Base-by-base conservation (phyloP, 148 eudicot genomes). In the Pouteria glomerata region DNA sequence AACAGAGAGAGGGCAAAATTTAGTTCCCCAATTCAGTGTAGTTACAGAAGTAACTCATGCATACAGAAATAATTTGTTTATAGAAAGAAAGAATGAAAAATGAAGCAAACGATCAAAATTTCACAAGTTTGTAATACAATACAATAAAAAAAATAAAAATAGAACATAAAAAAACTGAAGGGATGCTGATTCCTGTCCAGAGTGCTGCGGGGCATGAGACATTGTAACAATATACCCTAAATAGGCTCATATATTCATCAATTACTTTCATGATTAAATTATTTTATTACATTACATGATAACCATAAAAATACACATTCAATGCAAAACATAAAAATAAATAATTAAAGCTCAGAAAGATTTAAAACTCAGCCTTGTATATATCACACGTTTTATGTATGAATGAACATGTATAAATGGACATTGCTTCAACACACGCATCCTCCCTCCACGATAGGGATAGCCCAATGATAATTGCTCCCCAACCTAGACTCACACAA, bases 1-100 rank as follows among this genome's bases (percentile, higher is more conserved):
- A 74, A n/a, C n/a, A n/a, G 57, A 73, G 72, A 73, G 5, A 56
- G 45, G 63, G 27, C 10, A 74, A 65, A 51, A 52, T 8, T 56
- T 42, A 71, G 27, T 18, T 69, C n/a, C 60, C 23, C 39, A 62
- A 30, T 33, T 51, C 55, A 34, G 66, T 73, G n/a, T n/a, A 24
- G 19, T n/a, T 59, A 24, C 50, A 41, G 29, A 68, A 63, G 29
- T n/a, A 21, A 18, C 61, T 15, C 15, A n/a, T 30, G 15, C 37
- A 57, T 16, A 18, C 26, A 69, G 15, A 4, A 55, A 70, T 37
- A 48, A 18, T 26, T 41, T 11, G 19, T 33, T 63, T 50, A 39
- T 27, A 21, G 45, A 65, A 65, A 55, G 15, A 2, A 2, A 16
- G 53, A 0, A 16, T 0, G 53, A 15, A 15, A 6, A 15, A n/a